These are phyloP conservation scores for Apophysomyces elegans DNA, from an alignment of 371 early-diverging fungal genomes.

Conservation along the genomic window DNA sequence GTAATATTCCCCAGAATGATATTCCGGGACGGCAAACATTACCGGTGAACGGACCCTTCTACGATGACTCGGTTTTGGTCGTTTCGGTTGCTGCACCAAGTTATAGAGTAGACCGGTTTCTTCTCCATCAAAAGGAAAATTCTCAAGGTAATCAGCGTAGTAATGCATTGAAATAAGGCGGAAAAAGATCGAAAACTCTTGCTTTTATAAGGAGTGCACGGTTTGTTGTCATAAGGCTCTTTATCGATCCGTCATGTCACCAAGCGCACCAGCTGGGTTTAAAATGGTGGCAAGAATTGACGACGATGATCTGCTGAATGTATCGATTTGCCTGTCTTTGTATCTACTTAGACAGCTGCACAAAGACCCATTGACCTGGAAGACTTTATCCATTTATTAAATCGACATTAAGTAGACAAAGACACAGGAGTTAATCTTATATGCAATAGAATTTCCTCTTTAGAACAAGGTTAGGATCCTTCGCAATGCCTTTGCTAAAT, in stretches of 20 bases:
- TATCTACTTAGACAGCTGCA: background rate
- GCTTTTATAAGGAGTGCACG: background rate
- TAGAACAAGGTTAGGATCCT: too few species aligned
- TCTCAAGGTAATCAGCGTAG: background rate
- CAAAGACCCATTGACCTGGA: too few species aligned
- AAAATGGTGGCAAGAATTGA: background rate
- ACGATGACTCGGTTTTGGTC: background rate
- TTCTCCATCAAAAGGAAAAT: background rate
- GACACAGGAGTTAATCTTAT: too few species aligned
- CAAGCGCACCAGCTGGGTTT: too few species aligned
- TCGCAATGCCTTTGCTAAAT: too few species aligned
- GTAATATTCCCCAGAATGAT: background rate
- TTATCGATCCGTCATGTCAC: conserved; percentile 1
- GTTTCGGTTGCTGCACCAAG: background rate
- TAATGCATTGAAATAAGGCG: background rate
- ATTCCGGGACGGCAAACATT: background rate
- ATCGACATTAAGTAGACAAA: too few species aligned
- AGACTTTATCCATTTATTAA: too few species aligned
- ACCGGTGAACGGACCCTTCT: background rate
- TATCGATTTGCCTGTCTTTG: too few species aligned
- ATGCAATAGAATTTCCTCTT: too few species aligned
- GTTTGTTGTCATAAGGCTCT: background rate
- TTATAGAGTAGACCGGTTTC: background rate
- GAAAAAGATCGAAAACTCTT: background rate
- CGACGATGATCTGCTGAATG: too few species aligned